Percentiles rank a stretch among this genome's conserved stretches.
phyloP scores from a whole-genome alignment of 345 rosid species.

The Mercurialis annua region DNA sequence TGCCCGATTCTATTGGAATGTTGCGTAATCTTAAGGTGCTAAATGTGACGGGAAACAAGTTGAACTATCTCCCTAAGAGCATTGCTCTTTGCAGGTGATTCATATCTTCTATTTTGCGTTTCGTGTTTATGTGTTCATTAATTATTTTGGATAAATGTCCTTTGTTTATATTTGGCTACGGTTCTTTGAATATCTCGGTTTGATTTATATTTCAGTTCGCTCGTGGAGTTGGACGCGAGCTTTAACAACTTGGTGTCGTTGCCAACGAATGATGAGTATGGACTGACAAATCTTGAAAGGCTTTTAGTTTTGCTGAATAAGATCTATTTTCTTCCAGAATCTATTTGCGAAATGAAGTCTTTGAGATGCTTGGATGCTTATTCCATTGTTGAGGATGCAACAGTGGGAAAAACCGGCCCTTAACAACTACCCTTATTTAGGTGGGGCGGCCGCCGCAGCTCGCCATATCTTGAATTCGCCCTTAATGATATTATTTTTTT shows the following conservation, averaged over 20 bases:
- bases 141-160: background rate
- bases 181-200: background rate
- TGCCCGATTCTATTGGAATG: slow-evolving; percentile 30
- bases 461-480: too few relatives aligned
- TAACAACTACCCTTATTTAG: too few relatives aligned
- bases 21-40: slow-evolving; percentile 23
- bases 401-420: too few relatives aligned
- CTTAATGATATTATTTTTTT: too few relatives aligned
- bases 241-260: slow-evolving; percentile 29
- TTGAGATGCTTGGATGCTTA: slow-evolving; percentile 27
- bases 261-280: slow-evolving; percentile 26
- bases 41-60: slow-evolving; percentile 22
- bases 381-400: too few relatives aligned
- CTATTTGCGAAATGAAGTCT: slow-evolving; percentile 29
- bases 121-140: background rate
- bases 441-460: too few relatives aligned
- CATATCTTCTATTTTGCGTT: background rate
- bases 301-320: slow-evolving; percentile 27
- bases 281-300: slow-evolving; percentile 24
- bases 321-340: slow-evolving; percentile 20
- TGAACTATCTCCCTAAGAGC: slow-evolving; percentile 26
- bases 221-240: slow-evolving; percentile 30
- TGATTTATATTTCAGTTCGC: slow-evolving; percentile 15
- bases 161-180: background rate
- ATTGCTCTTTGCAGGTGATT: slow-evolving; percentile 31